A percentile compares a stretch with the other conserved stretches of the same genome.
Conservation (phyloP, 345 rosid species). For the Syzygium aromaticum region DNA sequence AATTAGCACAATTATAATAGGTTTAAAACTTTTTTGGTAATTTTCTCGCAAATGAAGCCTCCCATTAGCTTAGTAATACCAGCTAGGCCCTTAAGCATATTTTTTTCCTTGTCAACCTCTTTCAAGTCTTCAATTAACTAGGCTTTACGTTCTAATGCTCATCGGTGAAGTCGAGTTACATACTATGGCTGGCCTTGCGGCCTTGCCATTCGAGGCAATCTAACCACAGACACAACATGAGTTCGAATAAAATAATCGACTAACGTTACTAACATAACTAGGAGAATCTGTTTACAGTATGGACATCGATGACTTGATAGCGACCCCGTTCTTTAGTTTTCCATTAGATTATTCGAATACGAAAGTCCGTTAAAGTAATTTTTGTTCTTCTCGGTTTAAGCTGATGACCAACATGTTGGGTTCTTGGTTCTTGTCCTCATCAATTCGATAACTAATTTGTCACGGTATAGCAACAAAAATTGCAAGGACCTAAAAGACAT, state of each 20-base stretch:
- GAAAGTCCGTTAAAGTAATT: neutral
- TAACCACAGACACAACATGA: neutral
- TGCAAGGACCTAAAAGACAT: neutral
- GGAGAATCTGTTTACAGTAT: neutral
- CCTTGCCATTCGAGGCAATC: neutral
- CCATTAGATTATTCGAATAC: neutral
- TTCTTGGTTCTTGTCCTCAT: neutral
- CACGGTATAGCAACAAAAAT: neutral
- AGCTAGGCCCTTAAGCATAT: neutral
- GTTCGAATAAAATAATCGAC: neutral
- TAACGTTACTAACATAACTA: neutral
- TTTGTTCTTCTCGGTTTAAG: neutral
- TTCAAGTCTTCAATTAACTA: neutral
- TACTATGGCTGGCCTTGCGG: neutral
- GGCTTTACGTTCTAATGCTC: neutral
- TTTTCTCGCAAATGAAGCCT: neutral
- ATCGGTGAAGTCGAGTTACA: neutral
- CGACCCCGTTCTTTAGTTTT: neutral
- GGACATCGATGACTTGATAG: neutral
- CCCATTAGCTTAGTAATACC: neutral
- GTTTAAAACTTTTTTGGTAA: too few species aligned
- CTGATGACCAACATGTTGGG: neutral
- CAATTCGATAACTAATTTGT: neutral
- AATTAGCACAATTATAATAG: too few species aligned
- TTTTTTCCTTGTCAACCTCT: neutral